Base-by-base conservation (phyloP, 225 moss, liverwort and hornwort genomes). In the Pseudisothecium myosuroides region DNA sequence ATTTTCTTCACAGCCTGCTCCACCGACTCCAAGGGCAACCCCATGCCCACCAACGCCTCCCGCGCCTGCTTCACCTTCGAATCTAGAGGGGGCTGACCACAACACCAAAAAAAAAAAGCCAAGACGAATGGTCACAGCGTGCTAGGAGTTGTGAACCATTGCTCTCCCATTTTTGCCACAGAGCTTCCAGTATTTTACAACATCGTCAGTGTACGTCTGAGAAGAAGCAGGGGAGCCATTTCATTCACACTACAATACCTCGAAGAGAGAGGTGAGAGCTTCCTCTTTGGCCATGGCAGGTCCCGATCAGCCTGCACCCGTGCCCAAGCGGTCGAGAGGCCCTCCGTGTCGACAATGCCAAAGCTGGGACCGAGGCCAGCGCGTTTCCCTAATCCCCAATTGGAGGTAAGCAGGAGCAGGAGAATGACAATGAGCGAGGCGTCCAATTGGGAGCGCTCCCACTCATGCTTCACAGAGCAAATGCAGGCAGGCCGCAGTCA, bases 1-100 rank as follows among this genome's bases (percentile, higher is more conserved):
- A 83, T 50, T 83, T 91, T 93, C 84, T 90, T 62, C 83, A 94
- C 52, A 49, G 93, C 93, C 50, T 87, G 91, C 66, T 94, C 91
- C 56, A 94, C 88, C 36, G 87, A 84, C 81, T 93, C 93, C 82
- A 56, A 37, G 1, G 94, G 86, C 84, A 94, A 84, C 68, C 86
- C 90, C 90, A 94, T 90, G 59, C 81, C 89, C 56, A 72, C 39
- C 76, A 94, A 61, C 65, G 39, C 80, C 68, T 88, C 88, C 55
- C 91, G 92, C 78, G 81, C 90, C 80, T 80, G 89, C 90, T 93
- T 94, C 11, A 19, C 82, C 87, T 85, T 90, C 45, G 59, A 89
- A 78, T 82, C 64, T n/a, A 56, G 56, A 56, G 41, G 71, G 68
- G 61, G 39, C 93, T 93, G 78, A 67, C 62, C 36, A 64, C 78